Conservation (phyloP, 139 green algal species). For the Tetradesmus lagerheimii region DNA sequence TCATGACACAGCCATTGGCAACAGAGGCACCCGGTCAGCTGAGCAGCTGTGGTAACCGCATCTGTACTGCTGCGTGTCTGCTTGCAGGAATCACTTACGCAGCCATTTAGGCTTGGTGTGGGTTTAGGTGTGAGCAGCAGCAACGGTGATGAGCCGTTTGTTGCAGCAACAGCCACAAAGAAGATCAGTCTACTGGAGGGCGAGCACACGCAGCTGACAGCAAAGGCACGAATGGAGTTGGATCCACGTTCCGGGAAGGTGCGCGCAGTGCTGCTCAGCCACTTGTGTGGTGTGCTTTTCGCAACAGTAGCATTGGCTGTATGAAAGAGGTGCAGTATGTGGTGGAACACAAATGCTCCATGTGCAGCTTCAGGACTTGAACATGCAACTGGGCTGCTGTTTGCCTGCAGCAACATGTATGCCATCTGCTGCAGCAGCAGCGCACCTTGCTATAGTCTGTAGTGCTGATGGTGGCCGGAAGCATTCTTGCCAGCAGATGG, state of each 20-base stretch:
- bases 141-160: conserved; percentile 37
- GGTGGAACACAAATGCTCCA: no score
- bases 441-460: no score
- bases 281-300: no score
- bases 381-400: no score
- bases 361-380: no score
- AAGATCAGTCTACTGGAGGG: conserved; percentile 53
- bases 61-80: neutral
- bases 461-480: no score
- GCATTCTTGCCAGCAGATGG: no score
- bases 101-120: conserved; percentile 43
- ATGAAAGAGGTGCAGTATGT: no score
- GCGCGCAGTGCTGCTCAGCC: neutral
- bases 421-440: no score
- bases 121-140: conserved; percentile 45
- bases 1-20: no score
- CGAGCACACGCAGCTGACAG: conserved; percentile 48
- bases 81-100: conserved; percentile 34
- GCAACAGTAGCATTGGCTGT: no score
- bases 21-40: neutral
- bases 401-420: no score
- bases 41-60: neutral
- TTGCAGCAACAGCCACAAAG: conserved; percentile 40
- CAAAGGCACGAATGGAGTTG: conserved; percentile 46
- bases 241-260: conserved; percentile 29